These are phyloP conservation scores for Corinectria fuckeliana DNA, from an alignment of 2,329 filamentous ascomycete genomes.

Conservation along the genomic window DNA sequence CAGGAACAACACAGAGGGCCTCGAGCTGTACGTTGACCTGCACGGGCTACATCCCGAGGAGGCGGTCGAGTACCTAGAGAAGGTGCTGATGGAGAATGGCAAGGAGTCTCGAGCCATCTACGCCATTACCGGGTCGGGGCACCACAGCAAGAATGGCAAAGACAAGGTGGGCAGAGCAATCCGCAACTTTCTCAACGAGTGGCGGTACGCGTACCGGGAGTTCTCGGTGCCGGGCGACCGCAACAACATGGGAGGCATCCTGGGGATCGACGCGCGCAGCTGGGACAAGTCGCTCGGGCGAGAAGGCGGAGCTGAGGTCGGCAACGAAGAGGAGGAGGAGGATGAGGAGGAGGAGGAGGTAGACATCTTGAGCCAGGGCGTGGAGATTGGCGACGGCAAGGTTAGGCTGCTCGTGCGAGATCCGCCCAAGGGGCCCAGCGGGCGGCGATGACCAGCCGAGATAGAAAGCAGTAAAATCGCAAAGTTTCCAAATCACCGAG, in stretches of 20 bases:
- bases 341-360: conserved; percentile 53
- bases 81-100: conserved; percentile 82
- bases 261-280: conserved; percentile 71
- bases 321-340: conserved; percentile 52
- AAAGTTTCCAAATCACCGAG: conserved; percentile 17
- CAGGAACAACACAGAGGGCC: conserved; percentile 63
- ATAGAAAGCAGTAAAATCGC: conserved; percentile 41
- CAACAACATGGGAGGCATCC: conserved; percentile 78
- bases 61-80: conserved; percentile 91
- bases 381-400: conserved; percentile 72
- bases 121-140: conserved; percentile 94
- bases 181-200: conserved; percentile 89
- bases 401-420: conserved; percentile 69
- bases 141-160: conserved; percentile 98
- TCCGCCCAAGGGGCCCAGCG: conserved; percentile 63
- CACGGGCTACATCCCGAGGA: conserved; percentile 99
- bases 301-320: conserved; percentile 51
- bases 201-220: conserved; percentile 94
- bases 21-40: conserved; percentile 92
- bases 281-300: conserved; percentile 67
- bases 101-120: conserved; percentile 80
- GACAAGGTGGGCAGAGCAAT: conserved; percentile 98
- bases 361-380: conserved; percentile 69
- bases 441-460: conserved; percentile 48
- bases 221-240: conserved; percentile 96